Evolutionary conservation across 345 rosid genomes (phyloP), one percentile per base, ranked within the genome.

Genomic region (Euclidium syriacum): DNA sequence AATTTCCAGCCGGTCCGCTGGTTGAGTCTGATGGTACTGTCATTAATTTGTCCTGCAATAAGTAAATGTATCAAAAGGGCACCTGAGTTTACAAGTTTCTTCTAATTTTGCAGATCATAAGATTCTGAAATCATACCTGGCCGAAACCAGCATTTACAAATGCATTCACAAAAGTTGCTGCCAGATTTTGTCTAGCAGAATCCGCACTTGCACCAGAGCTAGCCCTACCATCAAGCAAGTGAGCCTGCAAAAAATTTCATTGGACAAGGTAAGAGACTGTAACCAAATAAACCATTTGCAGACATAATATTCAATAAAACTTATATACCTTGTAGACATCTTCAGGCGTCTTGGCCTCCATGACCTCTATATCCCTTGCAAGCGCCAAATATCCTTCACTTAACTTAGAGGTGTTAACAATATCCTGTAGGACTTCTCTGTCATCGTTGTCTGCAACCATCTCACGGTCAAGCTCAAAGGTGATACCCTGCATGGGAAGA

Each of bases 111-210:
- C 43, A 40, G 27, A 15, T 29, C 38, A 25, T 11, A 52, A 77
- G 52, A 43, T 58, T 30, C 5, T 49, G 11, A 5, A 50, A 57
- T 33, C 38, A 65, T 72, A 91, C 98, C 95, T 90, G 95, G 18
- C 95, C 90, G 70, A 94, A 94, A 22, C 99, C 97, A 20, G 97
- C 96, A 84, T 94, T 94, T 18, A 94, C 97, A 77, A 90, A 90
- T 26, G 99, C 96, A 71, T 94, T 94, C 27, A 90, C 99, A 73
- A 94, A 94, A 43, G 96, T 90, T 25, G 96, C 95, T 70, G 97
- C 91, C 76, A 94, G 77, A 74, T 90, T 94, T 73, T 94, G 91
- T 48, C 95, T 80, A 40, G 99, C 96, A 39, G 97, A 94, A 83
- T 94, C 97, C 62, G 78, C 90, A 70, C 81, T 83, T 38, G 85